Percentiles rank a stretch among this genome's conserved stretches.
These are phyloP conservation scores for Sordaria brevicollis DNA, from an alignment of 495 filamentous ascomycete genomes.

Conservation along the genomic window DNA sequence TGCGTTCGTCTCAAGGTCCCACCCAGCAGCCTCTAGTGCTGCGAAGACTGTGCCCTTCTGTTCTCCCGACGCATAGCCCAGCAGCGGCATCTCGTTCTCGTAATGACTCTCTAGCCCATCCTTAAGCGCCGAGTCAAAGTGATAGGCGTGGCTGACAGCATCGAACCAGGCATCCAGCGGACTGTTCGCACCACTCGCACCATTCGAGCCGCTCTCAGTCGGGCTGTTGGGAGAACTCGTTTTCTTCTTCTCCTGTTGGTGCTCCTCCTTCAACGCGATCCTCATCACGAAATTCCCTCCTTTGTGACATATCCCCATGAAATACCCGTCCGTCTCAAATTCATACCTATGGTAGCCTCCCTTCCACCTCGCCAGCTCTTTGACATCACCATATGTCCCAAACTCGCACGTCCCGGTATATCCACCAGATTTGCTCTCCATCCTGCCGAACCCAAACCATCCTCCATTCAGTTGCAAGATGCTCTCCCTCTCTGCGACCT, in stretches of 20 bases:
- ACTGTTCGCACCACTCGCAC: conserved; percentile 25
- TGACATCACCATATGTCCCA: conserved; percentile 29
- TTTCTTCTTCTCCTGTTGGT: neutral
- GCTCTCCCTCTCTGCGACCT: conserved; percentile 55
- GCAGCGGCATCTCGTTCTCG: conserved; percentile 24
- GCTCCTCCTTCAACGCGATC: conserved; percentile 54
- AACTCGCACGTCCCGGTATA: conserved; percentile 35
- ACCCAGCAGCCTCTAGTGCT: conserved; percentile 25
- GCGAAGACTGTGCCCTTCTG: conserved; percentile 22
- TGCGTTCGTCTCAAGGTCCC: conserved; percentile 34
- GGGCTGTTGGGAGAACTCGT: too few relatives aligned
- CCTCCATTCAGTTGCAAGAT: conserved; percentile 50
- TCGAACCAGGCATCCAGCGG: conserved; percentile 68
- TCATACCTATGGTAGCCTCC: conserved; percentile 38
- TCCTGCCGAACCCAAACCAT: neutral
- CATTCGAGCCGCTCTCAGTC: too few relatives aligned
- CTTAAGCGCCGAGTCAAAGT: conserved; percentile 26
- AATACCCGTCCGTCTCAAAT: conserved; percentile 41
- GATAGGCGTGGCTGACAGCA: conserved; percentile 49
- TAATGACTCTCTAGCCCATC: conserved; percentile 22
- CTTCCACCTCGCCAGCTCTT: conserved; percentile 11
- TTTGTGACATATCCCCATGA: conserved; percentile 43
- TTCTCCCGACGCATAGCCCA: conserved; percentile 24
- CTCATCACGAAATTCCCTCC: conserved; percentile 31
- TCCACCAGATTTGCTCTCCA: conserved; percentile 35